A percentile compares a stretch with the other conserved stretches of the same genome.
phyloP scores from a whole-genome alignment of 1,139 yeast genomes.

The Scheffersomyces quercinus region DNA sequence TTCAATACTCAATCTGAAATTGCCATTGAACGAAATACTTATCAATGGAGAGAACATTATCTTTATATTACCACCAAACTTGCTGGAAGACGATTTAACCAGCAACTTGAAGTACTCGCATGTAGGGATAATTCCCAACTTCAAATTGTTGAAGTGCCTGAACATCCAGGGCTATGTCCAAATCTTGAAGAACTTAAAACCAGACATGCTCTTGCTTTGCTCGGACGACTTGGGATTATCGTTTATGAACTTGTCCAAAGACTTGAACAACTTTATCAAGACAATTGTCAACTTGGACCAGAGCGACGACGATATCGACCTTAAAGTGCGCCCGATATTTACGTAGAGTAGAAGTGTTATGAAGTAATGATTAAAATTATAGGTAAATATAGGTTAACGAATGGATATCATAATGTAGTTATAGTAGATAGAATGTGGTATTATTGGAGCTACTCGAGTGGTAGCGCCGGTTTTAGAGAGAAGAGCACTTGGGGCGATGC shows the following conservation, averaged over 20 bases:
- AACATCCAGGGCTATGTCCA: slow-evolving; percentile 47
- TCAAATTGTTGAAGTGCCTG: slow-evolving; percentile 42
- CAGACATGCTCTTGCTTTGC: slow-evolving; percentile 45
- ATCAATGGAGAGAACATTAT: slow-evolving; percentile 42
- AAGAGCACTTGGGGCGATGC: no score
- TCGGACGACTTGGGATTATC: slow-evolving; percentile 46
- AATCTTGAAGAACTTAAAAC: slow-evolving; percentile 42
- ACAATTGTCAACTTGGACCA: slow-evolving; percentile 40
- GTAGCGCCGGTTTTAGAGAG: no score
- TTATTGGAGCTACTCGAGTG: no score
- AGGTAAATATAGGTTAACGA: no score
- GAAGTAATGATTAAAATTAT: no score
- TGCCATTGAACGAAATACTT: slow-evolving; percentile 44
- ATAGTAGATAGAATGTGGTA: no score
- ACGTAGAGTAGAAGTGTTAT: slow-evolving; percentile 3
- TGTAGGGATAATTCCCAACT: slow-evolving; percentile 27
- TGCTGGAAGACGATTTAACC: slow-evolving; percentile 42
- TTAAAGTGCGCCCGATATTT: slow-evolving; percentile 29
- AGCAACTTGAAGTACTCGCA: slow-evolving; percentile 15
- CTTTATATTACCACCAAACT: slow-evolving; percentile 49
- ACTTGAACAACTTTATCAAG: slow-evolving; percentile 41
- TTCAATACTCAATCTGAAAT: slow-evolving; percentile 37
- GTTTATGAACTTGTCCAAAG: slow-evolving; percentile 29
- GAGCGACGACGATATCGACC: slow-evolving; percentile 28
- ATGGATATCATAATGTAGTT: no score